phyloP scores from a whole-genome alignment of 2,329 filamentous ascomycete species.

The Penicillium crustosum region DNA sequence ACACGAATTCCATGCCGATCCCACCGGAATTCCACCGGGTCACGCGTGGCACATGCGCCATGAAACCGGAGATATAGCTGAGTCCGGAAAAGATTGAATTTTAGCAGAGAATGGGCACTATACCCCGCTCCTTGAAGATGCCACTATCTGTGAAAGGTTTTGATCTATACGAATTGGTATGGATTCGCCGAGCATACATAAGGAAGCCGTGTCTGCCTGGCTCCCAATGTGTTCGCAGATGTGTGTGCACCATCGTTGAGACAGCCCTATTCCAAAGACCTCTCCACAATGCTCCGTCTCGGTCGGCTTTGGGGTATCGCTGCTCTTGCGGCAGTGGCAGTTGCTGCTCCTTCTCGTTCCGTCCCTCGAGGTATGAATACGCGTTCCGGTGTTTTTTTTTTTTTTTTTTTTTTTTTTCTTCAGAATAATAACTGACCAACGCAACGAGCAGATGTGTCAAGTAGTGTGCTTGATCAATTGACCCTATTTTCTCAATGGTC shows the following conservation, averaged over 20 bases:
- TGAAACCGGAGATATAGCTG: conserved; percentile 3
- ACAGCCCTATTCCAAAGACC: neutral
- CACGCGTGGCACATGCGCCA: conserved; percentile 4
- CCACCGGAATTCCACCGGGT: conserved; percentile 17
- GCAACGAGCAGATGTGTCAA: conserved; percentile 37
- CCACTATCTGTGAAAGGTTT: neutral
- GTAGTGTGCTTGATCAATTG: conserved; percentile 43
- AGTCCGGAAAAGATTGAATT: neutral
- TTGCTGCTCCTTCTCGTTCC: conserved; percentile 24
- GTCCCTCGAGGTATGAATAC: conserved; percentile 26
- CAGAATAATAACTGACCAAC: neutral
- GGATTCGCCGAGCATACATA: conserved; percentile 1
- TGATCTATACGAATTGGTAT: neutral
- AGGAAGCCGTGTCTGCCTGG: neutral
- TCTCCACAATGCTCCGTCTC: conserved; percentile 7
- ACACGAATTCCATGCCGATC: conserved; percentile 18
- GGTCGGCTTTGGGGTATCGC: conserved; percentile 12
- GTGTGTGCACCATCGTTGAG: neutral
- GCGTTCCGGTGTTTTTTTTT: neutral
- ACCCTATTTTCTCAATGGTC: conserved; percentile 53
- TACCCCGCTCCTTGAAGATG: conserved; percentile 6
- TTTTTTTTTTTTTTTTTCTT: too few species aligned
- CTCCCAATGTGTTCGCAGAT: neutral
- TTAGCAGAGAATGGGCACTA: neutral
- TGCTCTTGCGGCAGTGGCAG: conserved; percentile 14